Conservation (phyloP, 1,139 yeast species). For the Kodamaea suecica region DNA sequence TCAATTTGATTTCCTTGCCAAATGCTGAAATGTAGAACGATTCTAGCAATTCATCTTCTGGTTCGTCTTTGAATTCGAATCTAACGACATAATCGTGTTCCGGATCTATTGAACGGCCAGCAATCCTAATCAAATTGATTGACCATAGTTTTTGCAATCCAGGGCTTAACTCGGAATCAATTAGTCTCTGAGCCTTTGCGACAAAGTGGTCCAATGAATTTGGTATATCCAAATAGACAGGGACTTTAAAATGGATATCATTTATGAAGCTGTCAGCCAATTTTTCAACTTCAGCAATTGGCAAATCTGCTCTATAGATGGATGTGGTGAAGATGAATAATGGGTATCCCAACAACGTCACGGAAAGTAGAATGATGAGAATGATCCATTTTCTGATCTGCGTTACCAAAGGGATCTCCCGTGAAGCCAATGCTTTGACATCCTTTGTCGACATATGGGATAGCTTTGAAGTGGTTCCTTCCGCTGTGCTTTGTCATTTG, state of each 20-base stretch:
- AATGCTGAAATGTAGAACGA: constrained; percentile 32
- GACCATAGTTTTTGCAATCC: constrained; percentile 26
- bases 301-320: constrained; percentile 73
- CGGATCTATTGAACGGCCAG: constrained; percentile 10
- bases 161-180: constrained; percentile 29
- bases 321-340: constrained; percentile 69
- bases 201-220: constrained; percentile 25
- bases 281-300: constrained; percentile 49
- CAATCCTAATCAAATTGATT: constrained; percentile 20
- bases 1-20: constrained; percentile 27
- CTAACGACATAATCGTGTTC: constrained; percentile 22
- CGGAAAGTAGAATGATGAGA: constrained; percentile 36
- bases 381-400: constrained; percentile 15
- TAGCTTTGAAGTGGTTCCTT: background rate
- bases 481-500: no score
- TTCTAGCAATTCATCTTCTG: constrained; percentile 11
- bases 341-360: constrained; percentile 60
- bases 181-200: constrained; percentile 26
- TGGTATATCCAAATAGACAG: constrained; percentile 51
- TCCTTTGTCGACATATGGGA: background rate
- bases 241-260: constrained; percentile 48
- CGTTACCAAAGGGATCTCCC: constrained; percentile 7
- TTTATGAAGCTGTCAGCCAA: constrained; percentile 33
- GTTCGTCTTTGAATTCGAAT: constrained; percentile 16
- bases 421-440: constrained; percentile 2